Conservation (phyloP, 176 grass and related monocot species). For the Oryza nivara region DNA sequence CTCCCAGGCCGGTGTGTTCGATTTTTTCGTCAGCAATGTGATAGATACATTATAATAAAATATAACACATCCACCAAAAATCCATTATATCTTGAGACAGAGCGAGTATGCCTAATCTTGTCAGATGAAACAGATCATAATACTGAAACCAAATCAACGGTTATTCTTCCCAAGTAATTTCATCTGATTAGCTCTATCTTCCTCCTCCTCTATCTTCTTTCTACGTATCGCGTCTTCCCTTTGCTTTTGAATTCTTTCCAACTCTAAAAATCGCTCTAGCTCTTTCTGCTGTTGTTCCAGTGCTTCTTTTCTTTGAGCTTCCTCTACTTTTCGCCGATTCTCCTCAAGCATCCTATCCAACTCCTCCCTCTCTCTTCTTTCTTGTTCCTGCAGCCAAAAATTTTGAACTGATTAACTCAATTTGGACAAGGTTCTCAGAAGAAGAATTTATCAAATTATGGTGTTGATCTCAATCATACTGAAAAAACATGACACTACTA, state of each 20-base stretch:
- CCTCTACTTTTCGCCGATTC: slow-evolving; percentile 82
- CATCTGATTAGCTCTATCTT: slow-evolving; percentile 69
- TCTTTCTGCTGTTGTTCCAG: slow-evolving; percentile 79
- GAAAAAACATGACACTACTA: neutral
- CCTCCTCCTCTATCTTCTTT: slow-evolving; percentile 91
- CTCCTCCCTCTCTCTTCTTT: slow-evolving; percentile 87
- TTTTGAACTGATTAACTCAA: slow-evolving; percentile 7
- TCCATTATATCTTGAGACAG: too few species aligned
- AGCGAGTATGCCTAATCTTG: neutral
- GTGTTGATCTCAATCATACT: neutral
- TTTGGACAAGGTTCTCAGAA: neutral
- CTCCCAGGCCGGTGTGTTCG: too few species aligned
- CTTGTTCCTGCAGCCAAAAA: slow-evolving; percentile 64
- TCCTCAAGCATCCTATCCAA: slow-evolving; percentile 95
- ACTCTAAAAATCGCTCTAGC: slow-evolving; percentile 82
- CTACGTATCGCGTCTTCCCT: slow-evolving; percentile 86
- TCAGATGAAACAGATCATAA: neutral
- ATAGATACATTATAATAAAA: too few species aligned
- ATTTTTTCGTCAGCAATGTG: too few species aligned
- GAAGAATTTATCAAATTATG: slow-evolving; percentile 12
- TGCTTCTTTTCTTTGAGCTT: slow-evolving; percentile 82
- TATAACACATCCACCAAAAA: too few species aligned
- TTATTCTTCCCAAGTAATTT: slow-evolving; percentile 66
- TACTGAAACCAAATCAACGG: slow-evolving; percentile 5
- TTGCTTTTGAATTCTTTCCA: slow-evolving; percentile 84